phyloP scores from a whole-genome alignment of 495 filamentous ascomycete genomes.

The Parmelia sp. region DNA sequence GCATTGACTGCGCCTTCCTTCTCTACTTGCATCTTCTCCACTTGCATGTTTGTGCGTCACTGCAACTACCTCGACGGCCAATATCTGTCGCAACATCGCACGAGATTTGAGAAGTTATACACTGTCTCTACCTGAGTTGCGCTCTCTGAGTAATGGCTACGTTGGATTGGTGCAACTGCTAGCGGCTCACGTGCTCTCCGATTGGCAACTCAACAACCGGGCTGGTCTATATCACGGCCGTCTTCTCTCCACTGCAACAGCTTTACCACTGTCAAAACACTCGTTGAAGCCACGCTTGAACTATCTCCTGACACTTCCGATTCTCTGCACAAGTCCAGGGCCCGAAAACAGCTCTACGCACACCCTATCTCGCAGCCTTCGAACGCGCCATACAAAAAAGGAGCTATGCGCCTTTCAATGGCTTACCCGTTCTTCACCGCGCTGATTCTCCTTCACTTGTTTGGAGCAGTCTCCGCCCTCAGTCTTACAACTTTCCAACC shows the following conservation, averaged over 20 bases:
- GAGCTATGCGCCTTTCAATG: slow-evolving; percentile 10
- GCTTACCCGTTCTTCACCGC: not conserved
- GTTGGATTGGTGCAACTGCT: not conserved
- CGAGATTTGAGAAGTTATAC: not conserved
- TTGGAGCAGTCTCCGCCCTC: slow-evolving; percentile 13
- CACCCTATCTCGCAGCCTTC: not conserved
- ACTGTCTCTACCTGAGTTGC: not conserved
- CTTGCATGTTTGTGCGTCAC: not conserved
- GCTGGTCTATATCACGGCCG: not conserved
- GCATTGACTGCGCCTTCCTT: slow-evolving; percentile 3
- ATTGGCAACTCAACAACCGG: not conserved
- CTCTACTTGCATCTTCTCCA: not conserved
- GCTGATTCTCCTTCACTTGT: not conserved
- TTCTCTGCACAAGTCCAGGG: not conserved
- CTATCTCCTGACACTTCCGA: not conserved
- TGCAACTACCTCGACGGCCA: not conserved
- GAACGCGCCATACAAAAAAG: not conserved
- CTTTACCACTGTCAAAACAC: not conserved
- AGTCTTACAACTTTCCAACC: slow-evolving; percentile 24
- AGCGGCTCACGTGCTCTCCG: not conserved
- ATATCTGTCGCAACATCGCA: not conserved
- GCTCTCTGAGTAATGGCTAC: not conserved
- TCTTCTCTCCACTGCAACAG: not conserved
- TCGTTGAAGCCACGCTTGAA: not conserved
- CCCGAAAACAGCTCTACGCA: not conserved